Percentiles rank a stretch among this genome's conserved stretches.
Conservation (phyloP, 345 rosid species). For the Mallotus nudiflorus region DNA sequence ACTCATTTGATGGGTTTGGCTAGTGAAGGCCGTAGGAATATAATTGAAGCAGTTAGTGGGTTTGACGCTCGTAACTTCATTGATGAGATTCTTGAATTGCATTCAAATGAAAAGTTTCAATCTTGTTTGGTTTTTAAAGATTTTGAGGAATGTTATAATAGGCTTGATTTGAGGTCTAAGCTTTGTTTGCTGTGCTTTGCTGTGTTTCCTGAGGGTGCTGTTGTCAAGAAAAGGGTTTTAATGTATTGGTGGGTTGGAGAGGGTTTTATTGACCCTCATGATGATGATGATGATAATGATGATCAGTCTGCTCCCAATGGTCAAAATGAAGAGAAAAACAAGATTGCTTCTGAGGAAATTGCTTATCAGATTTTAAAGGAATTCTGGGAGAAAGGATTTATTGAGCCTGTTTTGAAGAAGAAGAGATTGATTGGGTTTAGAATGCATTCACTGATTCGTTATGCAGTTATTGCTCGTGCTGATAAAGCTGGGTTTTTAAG, state of each 20-base stretch:
- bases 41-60: not conserved
- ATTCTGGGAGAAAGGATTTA: slow-evolving; percentile 27
- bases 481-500: slow-evolving; percentile 21
- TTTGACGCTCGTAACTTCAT: not conserved
- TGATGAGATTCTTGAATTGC: slow-evolving; percentile 1
- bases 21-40: no score
- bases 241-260: slow-evolving; percentile 47
- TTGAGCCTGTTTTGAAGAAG: slow-evolving; percentile 37
- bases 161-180: not conserved
- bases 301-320: not conserved
- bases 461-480: slow-evolving; percentile 39
- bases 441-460: slow-evolving; percentile 46
- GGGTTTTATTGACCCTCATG: slow-evolving; percentile 12
- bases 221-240: slow-evolving; percentile 22
- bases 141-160: not conserved
- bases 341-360: not conserved
- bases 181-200: slow-evolving; percentile 23
- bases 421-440: slow-evolving; percentile 33
- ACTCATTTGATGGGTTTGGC: not conserved
- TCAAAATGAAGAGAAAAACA: not conserved
- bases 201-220: slow-evolving; percentile 22
- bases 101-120: not conserved
- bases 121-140: not conserved
- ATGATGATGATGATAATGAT: no score
- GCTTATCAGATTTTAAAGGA: slow-evolving; percentile 9